Percentiles rank a stretch among this genome's conserved stretches.
Conservation (phyloP, 805 yeast species). For the Pichia gijzeniarum region DNA sequence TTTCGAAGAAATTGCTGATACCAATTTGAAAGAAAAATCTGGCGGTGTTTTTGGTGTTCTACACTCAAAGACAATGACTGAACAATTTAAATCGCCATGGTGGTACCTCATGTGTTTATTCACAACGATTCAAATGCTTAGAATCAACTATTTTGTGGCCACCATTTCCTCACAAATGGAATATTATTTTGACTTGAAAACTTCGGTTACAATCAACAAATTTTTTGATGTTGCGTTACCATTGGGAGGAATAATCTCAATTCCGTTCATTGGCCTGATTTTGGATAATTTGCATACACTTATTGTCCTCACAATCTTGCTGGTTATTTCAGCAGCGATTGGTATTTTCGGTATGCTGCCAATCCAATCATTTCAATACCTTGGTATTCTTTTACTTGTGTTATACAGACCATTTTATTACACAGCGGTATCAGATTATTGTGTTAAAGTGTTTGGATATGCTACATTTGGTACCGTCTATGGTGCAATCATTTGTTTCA, state of each 20-base stretch:
- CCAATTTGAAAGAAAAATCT: constrained; percentile 41
- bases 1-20: constrained; percentile 61
- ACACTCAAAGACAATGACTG: constrained; percentile 45
- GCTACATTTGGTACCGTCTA: constrained; percentile 88
- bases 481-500: constrained; percentile 74
- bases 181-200: constrained; percentile 50
- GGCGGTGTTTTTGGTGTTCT: constrained; percentile 75
- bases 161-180: constrained; percentile 79
- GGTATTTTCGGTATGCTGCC: constrained; percentile 69
- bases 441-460: constrained; percentile 91
- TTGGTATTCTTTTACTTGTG: constrained; percentile 68
- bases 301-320: constrained; percentile 46
- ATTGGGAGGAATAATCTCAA: constrained; percentile 77
- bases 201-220: constrained; percentile 55
- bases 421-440: constrained; percentile 85
- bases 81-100: constrained; percentile 58
- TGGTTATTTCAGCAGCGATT: constrained; percentile 49
- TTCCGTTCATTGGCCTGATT: constrained; percentile 79
- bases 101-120: constrained; percentile 70
- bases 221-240: constrained; percentile 86
- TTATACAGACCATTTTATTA: constrained; percentile 87
- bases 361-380: constrained; percentile 41
- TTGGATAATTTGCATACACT: constrained; percentile 69
- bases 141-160: constrained; percentile 90
- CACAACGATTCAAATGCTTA: constrained; percentile 82